Evolutionary conservation across 805 yeast genomes (phyloP).

Genomic region (Teunomyces lycoperdinae): DNA sequence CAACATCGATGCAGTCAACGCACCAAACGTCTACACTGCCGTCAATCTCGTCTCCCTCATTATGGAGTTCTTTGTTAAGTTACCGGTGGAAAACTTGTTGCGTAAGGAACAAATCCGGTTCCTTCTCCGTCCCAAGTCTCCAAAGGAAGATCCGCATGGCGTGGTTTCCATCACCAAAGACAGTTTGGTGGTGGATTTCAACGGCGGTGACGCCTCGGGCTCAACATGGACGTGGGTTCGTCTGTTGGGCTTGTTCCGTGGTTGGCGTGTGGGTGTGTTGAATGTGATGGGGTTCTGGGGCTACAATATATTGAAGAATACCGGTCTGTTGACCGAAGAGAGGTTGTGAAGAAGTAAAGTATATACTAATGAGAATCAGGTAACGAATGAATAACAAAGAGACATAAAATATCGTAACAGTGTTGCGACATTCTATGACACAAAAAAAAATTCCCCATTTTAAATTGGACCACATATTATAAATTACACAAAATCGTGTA

Average conservation of each 20-base stretch:
- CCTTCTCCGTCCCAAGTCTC: slow-evolving; percentile 43
- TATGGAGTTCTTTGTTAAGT: slow-evolving; percentile 65
- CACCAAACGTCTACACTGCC: slow-evolving; percentile 59
- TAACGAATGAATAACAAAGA: background rate
- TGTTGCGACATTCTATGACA: too few relatives aligned
- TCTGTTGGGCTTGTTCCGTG: slow-evolving; percentile 57
- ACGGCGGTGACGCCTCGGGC: slow-evolving; percentile 40
- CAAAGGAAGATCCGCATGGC: slow-evolving; percentile 31
- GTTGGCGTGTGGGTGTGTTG: slow-evolving; percentile 86
- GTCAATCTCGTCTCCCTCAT: slow-evolving; percentile 60
- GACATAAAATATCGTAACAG: too few relatives aligned
- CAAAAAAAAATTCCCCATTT: too few relatives aligned
- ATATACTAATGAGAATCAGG: background rate
- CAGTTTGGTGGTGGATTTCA: slow-evolving; percentile 55
- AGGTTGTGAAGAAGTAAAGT: slow-evolving; percentile 15
- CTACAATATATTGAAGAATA: slow-evolving; percentile 52
- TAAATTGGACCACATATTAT: too few relatives aligned
- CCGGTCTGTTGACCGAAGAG: slow-evolving; percentile 37
- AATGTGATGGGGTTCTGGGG: slow-evolving; percentile 86
- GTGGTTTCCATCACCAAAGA: slow-evolving; percentile 44
- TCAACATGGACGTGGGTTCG: slow-evolving; percentile 25
- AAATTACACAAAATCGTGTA: too few relatives aligned
- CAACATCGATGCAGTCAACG: slow-evolving; percentile 63
- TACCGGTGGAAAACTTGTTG: slow-evolving; percentile 85
- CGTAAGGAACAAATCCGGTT: slow-evolving; percentile 79